Conservation (phyloP, 179 eudicot species). For the Silene vulgaris region DNA sequence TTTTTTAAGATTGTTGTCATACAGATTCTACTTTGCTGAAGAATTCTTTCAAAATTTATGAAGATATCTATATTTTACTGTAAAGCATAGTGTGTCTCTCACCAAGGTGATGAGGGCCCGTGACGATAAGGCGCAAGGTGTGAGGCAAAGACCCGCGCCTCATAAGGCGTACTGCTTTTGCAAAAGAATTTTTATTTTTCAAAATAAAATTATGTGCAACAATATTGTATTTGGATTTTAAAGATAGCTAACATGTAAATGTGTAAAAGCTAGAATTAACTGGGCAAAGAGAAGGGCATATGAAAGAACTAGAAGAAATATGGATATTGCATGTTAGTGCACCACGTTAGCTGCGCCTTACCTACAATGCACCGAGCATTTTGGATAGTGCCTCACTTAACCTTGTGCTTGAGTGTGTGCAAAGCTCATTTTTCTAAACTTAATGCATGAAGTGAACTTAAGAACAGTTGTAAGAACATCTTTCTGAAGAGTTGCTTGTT, state of each 20-base stretch:
- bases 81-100: background rate
- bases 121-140: background rate
- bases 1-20: background rate
- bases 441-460: background rate
- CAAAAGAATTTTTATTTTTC: background rate
- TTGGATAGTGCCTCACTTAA: background rate
- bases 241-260: background rate
- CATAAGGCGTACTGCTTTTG: background rate
- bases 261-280: background rate
- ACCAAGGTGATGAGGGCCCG: background rate
- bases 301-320: background rate
- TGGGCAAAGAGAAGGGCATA: background rate
- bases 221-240: too few relatives aligned
- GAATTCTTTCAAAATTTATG: background rate
- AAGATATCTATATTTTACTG: background rate
- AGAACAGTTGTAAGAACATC: slow-evolving; percentile 3
- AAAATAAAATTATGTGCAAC: background rate
- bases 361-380: background rate
- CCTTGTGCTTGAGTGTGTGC: background rate
- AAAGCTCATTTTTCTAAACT: background rate
- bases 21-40: background rate
- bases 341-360: too few relatives aligned
- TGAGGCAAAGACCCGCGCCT: background rate
- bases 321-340: too few relatives aligned
- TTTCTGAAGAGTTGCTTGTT: background rate